Evolutionary conservation across 352 stramenopile genomes (phyloP).

Genomic region (Phytopythium boreale): DNA sequence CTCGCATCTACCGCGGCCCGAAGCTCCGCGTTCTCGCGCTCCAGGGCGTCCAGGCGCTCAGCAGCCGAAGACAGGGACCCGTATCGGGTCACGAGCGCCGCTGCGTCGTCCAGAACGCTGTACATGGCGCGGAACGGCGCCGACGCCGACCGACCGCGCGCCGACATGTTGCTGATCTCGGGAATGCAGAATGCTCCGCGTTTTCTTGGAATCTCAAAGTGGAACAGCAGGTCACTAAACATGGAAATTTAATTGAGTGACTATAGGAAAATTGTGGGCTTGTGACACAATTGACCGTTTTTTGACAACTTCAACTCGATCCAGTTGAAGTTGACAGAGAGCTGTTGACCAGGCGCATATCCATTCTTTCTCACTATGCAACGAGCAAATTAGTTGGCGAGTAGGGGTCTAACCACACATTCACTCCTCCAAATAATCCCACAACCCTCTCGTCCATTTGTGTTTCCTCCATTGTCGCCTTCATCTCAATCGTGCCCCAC

Average conservation of each 20-base stretch:
- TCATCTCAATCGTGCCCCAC: too few relatives aligned
- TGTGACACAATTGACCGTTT: neutral
- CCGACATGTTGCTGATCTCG: neutral
- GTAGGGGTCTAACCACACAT: too few relatives aligned
- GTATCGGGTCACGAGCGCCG: neutral
- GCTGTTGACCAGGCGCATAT: too few relatives aligned
- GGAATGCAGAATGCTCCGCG: neutral
- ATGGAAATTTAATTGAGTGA: neutral
- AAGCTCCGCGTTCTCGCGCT: conserved; percentile 4
- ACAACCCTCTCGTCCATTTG: too few relatives aligned
- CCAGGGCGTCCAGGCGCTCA: neutral
- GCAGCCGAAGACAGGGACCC: neutral
- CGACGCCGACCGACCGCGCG: neutral
- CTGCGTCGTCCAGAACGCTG: neutral
- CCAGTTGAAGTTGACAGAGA: too few relatives aligned
- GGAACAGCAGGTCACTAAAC: neutral
- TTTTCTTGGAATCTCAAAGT: neutral
- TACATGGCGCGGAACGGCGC: conserved; percentile 3
- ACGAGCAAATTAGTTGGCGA: too few relatives aligned
- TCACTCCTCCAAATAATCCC: too few relatives aligned
- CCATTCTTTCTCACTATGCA: too few relatives aligned
- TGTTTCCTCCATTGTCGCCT: too few relatives aligned
- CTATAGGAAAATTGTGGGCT: neutral
- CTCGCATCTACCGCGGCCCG: neutral
- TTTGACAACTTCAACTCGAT: neutral